These are phyloP conservation scores for Fusarium sororula DNA, from an alignment of 2,329 filamentous ascomycete species.

Conservation along the genomic window DNA sequence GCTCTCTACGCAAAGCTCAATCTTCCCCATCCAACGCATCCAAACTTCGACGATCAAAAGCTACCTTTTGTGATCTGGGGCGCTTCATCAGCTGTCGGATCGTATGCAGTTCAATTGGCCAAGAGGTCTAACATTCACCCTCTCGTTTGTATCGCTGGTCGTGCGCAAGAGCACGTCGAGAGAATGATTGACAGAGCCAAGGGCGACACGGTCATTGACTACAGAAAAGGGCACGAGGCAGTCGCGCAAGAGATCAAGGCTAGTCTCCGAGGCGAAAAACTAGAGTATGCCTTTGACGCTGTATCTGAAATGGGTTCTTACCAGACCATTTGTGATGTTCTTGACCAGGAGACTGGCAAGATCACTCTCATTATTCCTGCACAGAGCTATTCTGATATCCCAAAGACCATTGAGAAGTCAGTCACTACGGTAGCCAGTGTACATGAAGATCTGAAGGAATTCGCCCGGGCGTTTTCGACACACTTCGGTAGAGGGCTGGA, in stretches of 20 bases:
- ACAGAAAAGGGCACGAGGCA: background rate
- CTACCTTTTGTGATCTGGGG: conserved; percentile 21
- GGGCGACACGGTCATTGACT: conserved; percentile 27
- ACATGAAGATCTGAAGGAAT: conserved; percentile 16
- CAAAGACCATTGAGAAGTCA: conserved; percentile 16
- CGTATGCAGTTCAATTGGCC: conserved; percentile 17
- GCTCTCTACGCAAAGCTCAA: conserved; percentile 7
- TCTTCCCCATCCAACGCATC: conserved; percentile 2
- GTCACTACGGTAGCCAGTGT: conserved; percentile 22
- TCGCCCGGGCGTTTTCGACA: background rate
- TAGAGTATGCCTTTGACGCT: conserved; percentile 17
- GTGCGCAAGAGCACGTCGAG: conserved; percentile 15
- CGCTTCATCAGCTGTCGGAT: conserved; percentile 25
- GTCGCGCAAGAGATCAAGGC: conserved; percentile 1
- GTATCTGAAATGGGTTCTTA: conserved; percentile 26
- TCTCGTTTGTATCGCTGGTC: conserved; percentile 26
- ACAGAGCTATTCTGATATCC: conserved; percentile 22
- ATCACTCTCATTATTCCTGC: conserved; percentile 24
- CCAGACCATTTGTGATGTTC: conserved; percentile 20
- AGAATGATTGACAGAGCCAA: conserved; percentile 6
- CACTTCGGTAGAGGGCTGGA: conserved; percentile 12
- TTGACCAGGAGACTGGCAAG: background rate
- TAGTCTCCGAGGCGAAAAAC: background rate
- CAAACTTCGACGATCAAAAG: background rate
- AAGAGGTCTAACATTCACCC: conserved; percentile 21